Base-by-base conservation (phyloP, 352 stramenopile genomes). In the Phytophthora rubi region DNA sequence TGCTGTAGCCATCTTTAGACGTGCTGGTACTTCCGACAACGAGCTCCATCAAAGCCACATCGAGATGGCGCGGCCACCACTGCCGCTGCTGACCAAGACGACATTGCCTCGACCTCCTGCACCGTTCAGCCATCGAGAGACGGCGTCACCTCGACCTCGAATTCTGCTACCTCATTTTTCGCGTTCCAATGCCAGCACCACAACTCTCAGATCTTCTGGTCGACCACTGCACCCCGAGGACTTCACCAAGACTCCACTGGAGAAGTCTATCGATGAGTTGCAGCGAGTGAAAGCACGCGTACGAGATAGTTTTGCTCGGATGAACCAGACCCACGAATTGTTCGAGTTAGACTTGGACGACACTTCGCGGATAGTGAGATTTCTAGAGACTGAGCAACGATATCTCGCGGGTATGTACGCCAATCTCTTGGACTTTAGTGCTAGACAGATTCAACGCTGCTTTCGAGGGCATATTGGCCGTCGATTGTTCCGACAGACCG, bases 391-490 rank as follows among this genome's bases (percentile, higher is more conserved):
- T 1, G 71, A 84, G n/a, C 76, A 86, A 39, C 66, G 68, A 6
- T 44, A 64, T 7, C 28, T 81, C 13, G 53, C 67, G 0, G 12
- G 47, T 6, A 18, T 68, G 49, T 77, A 79, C 62, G 56, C 64
- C 1, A 68, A 62, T 44, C 76, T 79, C 42, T 72, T 86, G 35
- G 65, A 80, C 45, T 73, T 72, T 33, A 80, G 77, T 26, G 74
- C 74, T 23, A 55, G 71, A 51, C 71, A 88, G 15, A 89, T 99
- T 49, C 94, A 99, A 74, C 85, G 94, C 2, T 76, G 91, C 6
- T 98, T 92, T 60, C 86, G 95, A 10, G 96, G 96, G 0, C 79
- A 91, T 74, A 62, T 85, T 1, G 93, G 92, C 0, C 79, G 96
- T 5, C 67, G 72, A 21, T 61, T 82, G 13, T 80, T 76, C 45